Evolutionary conservation across 2,329 filamentous ascomycete genomes (phyloP), one percentile per base, ranked within the genome.

Genomic region (Stachybotrys chlorohalonatus): DNA sequence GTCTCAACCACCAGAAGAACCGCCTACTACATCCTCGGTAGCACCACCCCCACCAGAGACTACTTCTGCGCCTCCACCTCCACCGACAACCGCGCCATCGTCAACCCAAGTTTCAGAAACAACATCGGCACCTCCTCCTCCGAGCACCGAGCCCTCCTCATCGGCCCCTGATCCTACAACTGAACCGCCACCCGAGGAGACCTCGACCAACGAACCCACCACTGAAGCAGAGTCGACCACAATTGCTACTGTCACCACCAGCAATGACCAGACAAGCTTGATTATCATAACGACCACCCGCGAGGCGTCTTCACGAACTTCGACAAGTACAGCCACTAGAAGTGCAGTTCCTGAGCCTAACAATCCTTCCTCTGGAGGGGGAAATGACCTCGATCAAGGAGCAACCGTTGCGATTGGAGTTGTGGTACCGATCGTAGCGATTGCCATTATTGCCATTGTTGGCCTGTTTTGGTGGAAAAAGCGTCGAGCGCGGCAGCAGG

Each of bases 331-430:
- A 11, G 56, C 61, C 11, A 60, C 62, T 7, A 57, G 64, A 9
- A 64, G 68, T 6, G 56, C 67, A 2, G 58, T 66, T 11, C 58
- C 68, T 3, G 66, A 68, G 7, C 55, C 67, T 6, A 61, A 66
- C 55, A 60, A 64, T 53, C 54, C 62, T 57, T 61, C 64, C 1
- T 63, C 67, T 7, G 59, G 63, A 9, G 52, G 60, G 7, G 54
- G 66, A n/a, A 67, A 72, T 6, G 80, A 82, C 2, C 72, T 92
- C 7, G 74, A 68, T 60, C 78, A 79, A 51, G 78, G 80, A 39
- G 87, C 86, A 51, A 92, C 83, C 62, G 96, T 95, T 58, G 93
- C 94, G 7, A 85, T 97, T 52, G 93, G 92, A 3, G 94, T 99
- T 1, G 90, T 96, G 6, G 89, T 97, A 2, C 94, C 94, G 5